Evolutionary conservation across 768 basidiomycete species (phyloP).

Genomic region (Pleurotus giganteus): DNA sequence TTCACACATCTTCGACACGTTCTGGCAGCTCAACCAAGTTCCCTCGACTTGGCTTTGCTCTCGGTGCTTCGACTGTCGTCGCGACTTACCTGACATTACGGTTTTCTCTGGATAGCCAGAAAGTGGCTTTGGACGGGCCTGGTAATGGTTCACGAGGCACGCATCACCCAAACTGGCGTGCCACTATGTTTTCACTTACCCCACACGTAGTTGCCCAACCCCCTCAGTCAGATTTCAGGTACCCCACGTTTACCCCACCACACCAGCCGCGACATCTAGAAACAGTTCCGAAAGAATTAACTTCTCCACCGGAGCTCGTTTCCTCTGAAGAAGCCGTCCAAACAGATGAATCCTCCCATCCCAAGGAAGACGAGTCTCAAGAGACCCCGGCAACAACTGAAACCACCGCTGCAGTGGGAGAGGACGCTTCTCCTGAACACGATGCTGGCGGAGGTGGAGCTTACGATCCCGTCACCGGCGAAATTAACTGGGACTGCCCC

Average conservation of each 20-base stretch:
- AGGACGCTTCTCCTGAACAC: conserved; percentile 19
- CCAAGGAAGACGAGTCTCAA: background rate
- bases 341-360: background rate
- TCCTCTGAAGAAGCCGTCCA: background rate
- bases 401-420: conserved; percentile 1
- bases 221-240: conserved; percentile 1
- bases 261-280: background rate
- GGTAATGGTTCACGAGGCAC: conserved; percentile 22
- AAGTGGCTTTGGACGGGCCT: conserved; percentile 45
- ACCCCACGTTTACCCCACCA: conserved; percentile 2
- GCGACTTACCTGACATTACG: conserved; percentile 50
- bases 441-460: conserved; percentile 44
- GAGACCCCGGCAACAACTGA: conserved; percentile 2
- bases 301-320: background rate
- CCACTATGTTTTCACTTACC: background rate
- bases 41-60: conserved; percentile 29
- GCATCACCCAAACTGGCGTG: too few species aligned
- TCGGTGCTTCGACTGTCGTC: conserved; percentile 44
- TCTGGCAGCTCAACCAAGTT: conserved; percentile 19
- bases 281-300: background rate
- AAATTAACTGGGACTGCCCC: conserved; percentile 99
- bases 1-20: conserved; percentile 41
- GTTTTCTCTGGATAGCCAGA: conserved; percentile 36
- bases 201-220: background rate
- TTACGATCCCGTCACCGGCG: conserved; percentile 94